Evolutionary conservation across 495 filamentous ascomycete species (phyloP), one percentile per base, ranked within the genome.

Genomic region (Trichoderma asperelloides): DNA sequence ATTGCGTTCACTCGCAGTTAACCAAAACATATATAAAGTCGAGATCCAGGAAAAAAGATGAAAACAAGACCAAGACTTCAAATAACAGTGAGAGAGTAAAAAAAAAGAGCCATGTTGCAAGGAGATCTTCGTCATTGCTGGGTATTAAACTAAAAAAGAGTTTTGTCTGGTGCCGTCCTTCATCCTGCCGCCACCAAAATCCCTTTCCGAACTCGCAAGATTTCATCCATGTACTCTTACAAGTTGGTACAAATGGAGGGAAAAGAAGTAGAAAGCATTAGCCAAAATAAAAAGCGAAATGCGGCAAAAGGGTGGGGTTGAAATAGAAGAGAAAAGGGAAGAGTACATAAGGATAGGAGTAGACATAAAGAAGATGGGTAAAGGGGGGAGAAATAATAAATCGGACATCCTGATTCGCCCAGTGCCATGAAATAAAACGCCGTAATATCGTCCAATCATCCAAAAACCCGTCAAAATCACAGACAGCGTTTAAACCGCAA

Each of bases 371-470:
- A 51, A 25, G n/a, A 21, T 37, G 33, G 33, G 2, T 37, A 37
- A 2, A 37, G 33, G 33, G 33, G 33, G 33, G 5, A 37, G 5
- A 37, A 37, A 37, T 37, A 37, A 37, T 37, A 7, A 2, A 37
- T 7, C 33, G n/a, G 18, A 25, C 11, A 27, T 4, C 55, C 55
- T 3, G 5, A 28, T 28, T 60, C 55, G 27, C 27, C 55, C 25
- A 28, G 25, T 60, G 2, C 27, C 55, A 16, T 1, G 9, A 37
- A 37, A 3, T 37, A 37, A 60, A 18, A 60, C 55, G 55, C 55
- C 55, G 13, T 60, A 27, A 18, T 21, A 30, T 60, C 55, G 55
- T 60, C 55, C 55, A 60, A 60, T 11, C 55, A 60, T 60, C 55
- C 55, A 55, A 55, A n/a, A 25, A 15, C 4, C n/a, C 43, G 15